Base-by-base conservation (phyloP, 345 rosid genomes). In the Anastatica hierochuntica region DNA sequence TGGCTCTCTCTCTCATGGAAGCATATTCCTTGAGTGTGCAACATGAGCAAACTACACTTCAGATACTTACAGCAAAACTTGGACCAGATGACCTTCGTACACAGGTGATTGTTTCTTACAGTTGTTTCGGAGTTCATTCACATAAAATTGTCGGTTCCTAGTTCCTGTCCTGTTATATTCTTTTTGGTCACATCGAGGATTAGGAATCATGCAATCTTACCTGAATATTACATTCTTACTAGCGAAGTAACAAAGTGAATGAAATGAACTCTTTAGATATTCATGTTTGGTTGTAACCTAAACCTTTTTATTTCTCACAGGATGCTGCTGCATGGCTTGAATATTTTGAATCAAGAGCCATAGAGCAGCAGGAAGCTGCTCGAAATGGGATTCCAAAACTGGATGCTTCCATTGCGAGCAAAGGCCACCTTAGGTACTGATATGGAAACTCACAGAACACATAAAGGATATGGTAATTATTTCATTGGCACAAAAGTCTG, bases 241-340 rank as follows among this genome's bases (percentile, higher is more conserved):
- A n/a, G n/a, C n/a, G n/a, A n/a, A n/a, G n/a, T n/a, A n/a, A n/a
- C n/a, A n/a, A n/a, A n/a, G n/a, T n/a, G n/a, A n/a, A n/a, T n/a
- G n/a, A n/a, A n/a, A n/a, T n/a, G n/a, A n/a, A n/a, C n/a, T n/a
- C n/a, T n/a, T n/a, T 17, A 39, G 43, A 58, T 14, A 58, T 57
- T 14, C 33, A 35, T 44, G 24, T 45, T 44, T 45, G 14, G 24
- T 37, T 36, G 30, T 35, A 4, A 16, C 12, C 36, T 2, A n/a
- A n/a, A n/a, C n/a, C n/a, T n/a, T 33, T 45, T 63, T 54, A 11
- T 46, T 36, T 48, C 21, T 49, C 66, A 52, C 67, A 90, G 97
- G 95, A 90, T 73, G 90, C 97, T 39, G 90, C 86, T 69, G 95
- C 94, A 9, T 90, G 97, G 97, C 97, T 90, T 39, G 97, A 90